Evolutionary conservation across 495 filamentous ascomycete genomes (phyloP).

Genomic region (Neurospora discreta): DNA sequence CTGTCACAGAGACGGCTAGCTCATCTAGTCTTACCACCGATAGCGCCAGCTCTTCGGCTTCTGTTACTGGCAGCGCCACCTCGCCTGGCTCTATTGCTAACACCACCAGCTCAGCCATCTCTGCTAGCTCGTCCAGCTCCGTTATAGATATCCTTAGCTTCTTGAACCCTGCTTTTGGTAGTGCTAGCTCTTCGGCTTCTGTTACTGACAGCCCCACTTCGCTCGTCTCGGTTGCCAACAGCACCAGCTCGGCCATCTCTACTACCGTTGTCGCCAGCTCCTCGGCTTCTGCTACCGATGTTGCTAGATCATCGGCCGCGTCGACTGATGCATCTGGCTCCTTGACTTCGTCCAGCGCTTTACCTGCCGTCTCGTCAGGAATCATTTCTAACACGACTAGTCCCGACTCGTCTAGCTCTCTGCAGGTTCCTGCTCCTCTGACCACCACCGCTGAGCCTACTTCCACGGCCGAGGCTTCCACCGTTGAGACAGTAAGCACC

Average conservation of each 20-base stretch:
- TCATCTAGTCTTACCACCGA: background rate
- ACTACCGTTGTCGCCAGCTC: background rate
- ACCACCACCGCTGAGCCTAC: background rate
- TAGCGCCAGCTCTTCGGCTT: background rate
- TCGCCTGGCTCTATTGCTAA: slow-evolving; percentile 1
- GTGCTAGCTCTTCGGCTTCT: background rate
- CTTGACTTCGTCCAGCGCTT: background rate
- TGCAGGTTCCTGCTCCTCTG: background rate
- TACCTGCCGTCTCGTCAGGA: background rate
- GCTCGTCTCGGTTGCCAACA: background rate
- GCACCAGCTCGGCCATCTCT: background rate
- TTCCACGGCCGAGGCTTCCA: background rate
- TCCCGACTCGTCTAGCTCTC: background rate
- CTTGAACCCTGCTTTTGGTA: background rate
- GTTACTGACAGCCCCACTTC: background rate
- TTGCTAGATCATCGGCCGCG: background rate
- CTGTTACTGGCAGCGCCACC: background rate
- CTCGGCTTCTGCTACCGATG: background rate
- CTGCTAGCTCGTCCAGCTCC: background rate
- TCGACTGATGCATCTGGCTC: background rate
- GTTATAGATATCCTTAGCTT: background rate
- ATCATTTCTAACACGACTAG: background rate
- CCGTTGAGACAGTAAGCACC: background rate
- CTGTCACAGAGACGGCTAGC: background rate
- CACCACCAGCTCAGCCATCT: background rate